Conservation (phyloP, 2,329 filamentous ascomycete genomes). For the Cladophialophora exuberans region DNA sequence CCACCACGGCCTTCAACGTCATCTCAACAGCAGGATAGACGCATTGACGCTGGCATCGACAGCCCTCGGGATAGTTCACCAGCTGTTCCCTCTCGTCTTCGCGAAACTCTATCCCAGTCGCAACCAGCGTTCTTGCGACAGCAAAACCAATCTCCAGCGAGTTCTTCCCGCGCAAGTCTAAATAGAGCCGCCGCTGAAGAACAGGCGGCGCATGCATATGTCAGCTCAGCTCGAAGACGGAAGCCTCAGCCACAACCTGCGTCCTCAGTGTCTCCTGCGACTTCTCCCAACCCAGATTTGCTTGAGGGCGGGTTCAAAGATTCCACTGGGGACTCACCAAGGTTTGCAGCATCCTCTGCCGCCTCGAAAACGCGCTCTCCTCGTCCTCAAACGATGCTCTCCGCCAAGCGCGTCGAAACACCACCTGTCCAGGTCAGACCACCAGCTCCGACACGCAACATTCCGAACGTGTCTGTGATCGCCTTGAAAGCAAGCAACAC, state of each 20-base stretch:
- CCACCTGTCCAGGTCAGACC: slow-evolving; percentile 33
- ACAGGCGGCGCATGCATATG: slow-evolving; percentile 78
- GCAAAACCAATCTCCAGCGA: slow-evolving; percentile 45
- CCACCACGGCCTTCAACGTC: slow-evolving; percentile 37
- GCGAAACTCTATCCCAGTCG: slow-evolving; percentile 44
- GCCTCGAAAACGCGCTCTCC: slow-evolving; percentile 40
- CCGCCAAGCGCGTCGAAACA: slow-evolving; percentile 16
- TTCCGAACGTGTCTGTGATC: slow-evolving; percentile 68
- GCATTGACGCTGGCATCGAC: slow-evolving; percentile 23
- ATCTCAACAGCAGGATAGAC: slow-evolving; percentile 23
- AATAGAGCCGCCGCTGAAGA: slow-evolving; percentile 76
- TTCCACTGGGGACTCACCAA: slow-evolving; percentile 20
- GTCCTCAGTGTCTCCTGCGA: slow-evolving; percentile 45
- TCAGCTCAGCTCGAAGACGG: slow-evolving; percentile 82
- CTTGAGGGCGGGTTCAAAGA: slow-evolving; percentile 54
- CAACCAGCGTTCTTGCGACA: slow-evolving; percentile 63
- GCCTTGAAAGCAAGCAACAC: slow-evolving; percentile 75
- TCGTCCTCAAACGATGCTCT: slow-evolving; percentile 35
- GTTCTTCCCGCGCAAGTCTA: slow-evolving; percentile 64
- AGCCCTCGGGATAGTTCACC: slow-evolving; percentile 54
- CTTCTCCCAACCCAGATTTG: slow-evolving; percentile 62
- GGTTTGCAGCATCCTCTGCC: slow-evolving; percentile 37
- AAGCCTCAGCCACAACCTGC: slow-evolving; percentile 53
- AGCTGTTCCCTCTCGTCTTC: slow-evolving; percentile 48
- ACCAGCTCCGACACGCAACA: slow-evolving; percentile 48